Percentiles rank a stretch among this genome's conserved stretches.
Conservation (phyloP, 23 red algal genomes). For the Chondrus crispus region DNA sequence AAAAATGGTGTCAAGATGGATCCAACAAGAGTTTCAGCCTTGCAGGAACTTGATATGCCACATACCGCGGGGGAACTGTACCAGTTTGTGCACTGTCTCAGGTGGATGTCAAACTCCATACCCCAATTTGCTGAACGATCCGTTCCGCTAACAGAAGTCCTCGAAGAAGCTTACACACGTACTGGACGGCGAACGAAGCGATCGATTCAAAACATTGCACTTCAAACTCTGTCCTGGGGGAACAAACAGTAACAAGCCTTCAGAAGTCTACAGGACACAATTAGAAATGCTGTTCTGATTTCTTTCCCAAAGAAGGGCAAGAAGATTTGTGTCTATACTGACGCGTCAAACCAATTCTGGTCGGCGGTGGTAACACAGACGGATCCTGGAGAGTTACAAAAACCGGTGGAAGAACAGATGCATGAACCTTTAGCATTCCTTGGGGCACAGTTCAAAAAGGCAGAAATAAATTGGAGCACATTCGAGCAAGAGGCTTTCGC, state of each 20-base stretch:
- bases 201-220: neutral
- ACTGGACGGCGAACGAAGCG: neutral
- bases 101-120: slow-evolving; percentile 4
- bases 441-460: neutral
- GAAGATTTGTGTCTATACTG: neutral
- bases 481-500: slow-evolving; percentile 39
- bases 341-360: neutral
- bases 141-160: neutral
- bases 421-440: slow-evolving; percentile 29
- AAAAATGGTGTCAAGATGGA: neutral
- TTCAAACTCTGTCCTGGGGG: slow-evolving; percentile 1
- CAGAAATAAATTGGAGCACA: neutral
- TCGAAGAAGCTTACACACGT: neutral
- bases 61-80: neutral
- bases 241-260: neutral
- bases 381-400: slow-evolving; percentile 5
- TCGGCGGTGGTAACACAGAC: slow-evolving; percentile 12
- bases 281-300: neutral
- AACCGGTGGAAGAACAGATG: slow-evolving; percentile 4
- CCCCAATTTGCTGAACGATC: neutral
- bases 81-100: neutral
- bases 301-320: neutral
- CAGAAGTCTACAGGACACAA: neutral
- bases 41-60: neutral
- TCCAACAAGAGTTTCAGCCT: neutral